Conservation (phyloP, 1,284 basidiomycete species). For the Cryptococcus sp. region DNA sequence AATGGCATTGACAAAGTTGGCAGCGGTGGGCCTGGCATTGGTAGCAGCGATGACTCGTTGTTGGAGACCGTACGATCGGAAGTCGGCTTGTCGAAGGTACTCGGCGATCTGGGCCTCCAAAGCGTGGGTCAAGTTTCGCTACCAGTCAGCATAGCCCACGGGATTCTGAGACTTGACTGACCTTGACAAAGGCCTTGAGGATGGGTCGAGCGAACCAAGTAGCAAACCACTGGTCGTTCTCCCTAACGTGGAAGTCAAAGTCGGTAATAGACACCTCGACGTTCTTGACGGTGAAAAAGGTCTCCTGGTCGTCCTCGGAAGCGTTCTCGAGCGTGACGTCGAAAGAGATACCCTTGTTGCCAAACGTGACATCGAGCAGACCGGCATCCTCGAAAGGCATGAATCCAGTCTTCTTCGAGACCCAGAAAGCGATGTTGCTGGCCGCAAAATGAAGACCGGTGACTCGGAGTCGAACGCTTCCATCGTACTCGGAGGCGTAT, state of each 20-base stretch:
- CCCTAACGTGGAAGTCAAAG: slow-evolving; percentile 42
- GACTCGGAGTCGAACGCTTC: slow-evolving; percentile 44
- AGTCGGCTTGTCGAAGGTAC: slow-evolving; percentile 33
- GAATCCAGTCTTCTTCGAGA: slow-evolving; percentile 44
- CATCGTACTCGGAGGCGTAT: slow-evolving; percentile 47
- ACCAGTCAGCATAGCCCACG: neutral
- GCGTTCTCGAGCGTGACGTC: slow-evolving; percentile 50
- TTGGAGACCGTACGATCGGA: slow-evolving; percentile 45
- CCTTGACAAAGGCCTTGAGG: slow-evolving; percentile 39
- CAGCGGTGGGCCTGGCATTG: slow-evolving; percentile 44
- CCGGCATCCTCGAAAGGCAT: slow-evolving; percentile 48
- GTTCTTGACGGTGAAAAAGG: slow-evolving; percentile 50
- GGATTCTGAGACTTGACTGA: slow-evolving; percentile 9
- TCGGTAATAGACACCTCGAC: slow-evolving; percentile 47
- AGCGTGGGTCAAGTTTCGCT: slow-evolving; percentile 37
- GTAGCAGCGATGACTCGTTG: slow-evolving; percentile 48
- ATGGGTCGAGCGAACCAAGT: slow-evolving; percentile 42
- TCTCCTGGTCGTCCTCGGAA: slow-evolving; percentile 47
- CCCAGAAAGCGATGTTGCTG: slow-evolving; percentile 49
- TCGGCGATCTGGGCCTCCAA: slow-evolving; percentile 45
- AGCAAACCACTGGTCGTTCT: slow-evolving; percentile 39
- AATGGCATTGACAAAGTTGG: slow-evolving; percentile 49
- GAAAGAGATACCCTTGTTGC: slow-evolving; percentile 46
- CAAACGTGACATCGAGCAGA: slow-evolving; percentile 48
- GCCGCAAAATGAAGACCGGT: slow-evolving; percentile 48